These are phyloP conservation scores for Lipomyces lipofer DNA, from an alignment of 805 yeast species.

Conservation along the genomic window DNA sequence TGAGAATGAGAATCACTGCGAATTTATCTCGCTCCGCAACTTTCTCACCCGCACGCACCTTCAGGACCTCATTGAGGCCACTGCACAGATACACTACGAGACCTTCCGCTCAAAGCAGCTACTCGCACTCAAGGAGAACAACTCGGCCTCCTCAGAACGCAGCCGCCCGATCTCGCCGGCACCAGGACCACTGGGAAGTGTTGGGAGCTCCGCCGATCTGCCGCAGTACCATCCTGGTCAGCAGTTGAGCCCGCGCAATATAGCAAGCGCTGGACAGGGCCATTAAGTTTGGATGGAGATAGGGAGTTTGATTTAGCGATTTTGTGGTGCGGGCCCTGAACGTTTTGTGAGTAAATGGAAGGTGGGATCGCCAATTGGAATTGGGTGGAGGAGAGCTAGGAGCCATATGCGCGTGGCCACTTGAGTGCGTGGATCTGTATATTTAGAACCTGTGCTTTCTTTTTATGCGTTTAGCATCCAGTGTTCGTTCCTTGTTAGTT, in stretches of 20 bases:
- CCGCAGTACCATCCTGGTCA: slow-evolving; percentile 2
- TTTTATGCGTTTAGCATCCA: no score
- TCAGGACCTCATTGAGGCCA: slow-evolving; percentile 93
- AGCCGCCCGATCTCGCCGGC: slow-evolving; percentile 26
- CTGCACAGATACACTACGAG: slow-evolving; percentile 86
- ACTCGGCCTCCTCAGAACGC: slow-evolving; percentile 39
- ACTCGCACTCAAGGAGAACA: slow-evolving; percentile 85
- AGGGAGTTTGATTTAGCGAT: no score
- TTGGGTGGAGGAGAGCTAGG: no score
- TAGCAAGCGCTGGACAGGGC: slow-evolving; percentile 2
- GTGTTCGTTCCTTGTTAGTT: no score
- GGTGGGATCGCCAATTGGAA: no score
- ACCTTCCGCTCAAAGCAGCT: slow-evolving; percentile 90
- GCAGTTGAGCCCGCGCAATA: slow-evolving; percentile 11
- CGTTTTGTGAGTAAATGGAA: no score
- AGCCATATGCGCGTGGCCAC: no score
- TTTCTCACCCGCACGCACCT: slow-evolving; percentile 93
- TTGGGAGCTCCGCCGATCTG: neutral
- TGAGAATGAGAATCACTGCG: slow-evolving; percentile 93
- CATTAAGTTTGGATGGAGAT: no score
- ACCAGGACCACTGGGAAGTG: neutral
- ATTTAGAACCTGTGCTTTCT: no score
- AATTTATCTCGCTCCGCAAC: slow-evolving; percentile 89
- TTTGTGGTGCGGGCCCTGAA: no score
- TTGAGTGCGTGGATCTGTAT: no score